A percentile compares a stretch with the other conserved stretches of the same genome.
These are phyloP conservation scores for Candida labiduridarum DNA, from an alignment of 1,139 yeast genomes.

Conservation along the genomic window DNA sequence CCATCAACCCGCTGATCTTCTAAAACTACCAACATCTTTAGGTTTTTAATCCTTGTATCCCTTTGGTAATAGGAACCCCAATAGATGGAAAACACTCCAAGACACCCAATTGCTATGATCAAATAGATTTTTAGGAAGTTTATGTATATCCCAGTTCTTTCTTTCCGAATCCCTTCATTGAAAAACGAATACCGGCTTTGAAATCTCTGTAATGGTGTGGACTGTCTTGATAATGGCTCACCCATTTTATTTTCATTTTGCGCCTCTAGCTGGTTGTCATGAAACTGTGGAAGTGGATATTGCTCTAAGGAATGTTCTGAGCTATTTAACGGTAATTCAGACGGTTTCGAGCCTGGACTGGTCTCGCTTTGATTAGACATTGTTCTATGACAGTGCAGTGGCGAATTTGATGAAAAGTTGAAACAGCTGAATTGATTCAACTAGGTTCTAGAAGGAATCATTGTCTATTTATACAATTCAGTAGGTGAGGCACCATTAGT, in stretches of 20 bases:
- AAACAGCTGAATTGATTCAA: no score
- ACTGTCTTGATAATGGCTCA: constrained; percentile 16
- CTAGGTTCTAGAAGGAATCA: no score
- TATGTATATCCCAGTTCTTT: background rate
- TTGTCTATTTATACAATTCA: no score
- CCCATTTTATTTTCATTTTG: background rate
- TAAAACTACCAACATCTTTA: constrained; percentile 28
- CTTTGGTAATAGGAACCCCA: constrained; percentile 36
- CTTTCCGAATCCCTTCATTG: background rate
- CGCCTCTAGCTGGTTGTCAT: background rate
- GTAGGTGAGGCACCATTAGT: no score
- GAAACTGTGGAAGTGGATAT: background rate
- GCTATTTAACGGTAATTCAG: no score
- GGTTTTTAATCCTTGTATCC: constrained; percentile 19
- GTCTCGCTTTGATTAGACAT: no score
- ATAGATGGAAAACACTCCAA: constrained; percentile 37
- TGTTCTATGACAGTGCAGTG: no score
- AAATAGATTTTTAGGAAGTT: constrained; percentile 18
- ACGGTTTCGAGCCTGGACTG: no score
- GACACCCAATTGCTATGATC: constrained; percentile 32
- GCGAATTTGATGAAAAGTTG: no score
- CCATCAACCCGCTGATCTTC: constrained; percentile 26
- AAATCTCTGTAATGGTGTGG: constrained; percentile 19
- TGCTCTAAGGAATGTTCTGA: background rate
- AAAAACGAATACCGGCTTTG: constrained; percentile 14